Evolutionary conservation across 768 basidiomycete species (phyloP), one percentile per base, ranked within the genome.

Genomic region (Tylopilus sp.): DNA sequence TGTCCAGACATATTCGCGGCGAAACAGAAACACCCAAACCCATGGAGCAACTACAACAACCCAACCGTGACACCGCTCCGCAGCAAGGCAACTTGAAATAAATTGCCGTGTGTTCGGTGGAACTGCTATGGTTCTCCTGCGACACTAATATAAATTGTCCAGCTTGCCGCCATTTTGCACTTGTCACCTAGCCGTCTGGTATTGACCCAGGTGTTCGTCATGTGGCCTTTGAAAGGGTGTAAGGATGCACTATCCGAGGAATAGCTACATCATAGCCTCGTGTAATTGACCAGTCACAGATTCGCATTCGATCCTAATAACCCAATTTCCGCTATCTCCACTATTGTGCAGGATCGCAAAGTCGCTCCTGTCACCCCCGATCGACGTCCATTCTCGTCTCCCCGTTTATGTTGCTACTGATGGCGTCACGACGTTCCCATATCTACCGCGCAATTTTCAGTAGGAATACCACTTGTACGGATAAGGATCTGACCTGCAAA

Each of bases 401-500:
- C 48, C 66, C 43, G 25, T 63, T 57, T 41, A 56, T 55, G 25
- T 54, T 57, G 13, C 34, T 33, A 28, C 55, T 25, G 10, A 51
- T 54, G 38, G 55, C 47, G 46, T 67, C 69, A 60, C 84, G 75
- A 57, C 79, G 76, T 70, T 85, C 83, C 84, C 84, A 86, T 62
- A 86, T 83, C 84, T 85, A 62, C 33, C 45, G 25, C 26, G 40
- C 9, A 37, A 17, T 61, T 53, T 52, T 67, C 50, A 61, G 47
- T 34, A 26, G 42, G 28, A 52, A 14, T 45, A 24, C 43, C 52
- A 54, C 21, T 28, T 22, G 25, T 17, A 50, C n/a, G 33, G 26
- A 52, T 19, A 36, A 45, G 41, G 40, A 42, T 9, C 63, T 54
- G 56, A 94, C 94, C 81, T 99, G 97, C 46, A 99, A 74, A 29